Conservation (phyloP, 2,329 filamentous ascomycete species). For the Aureobasidium sp. region DNA sequence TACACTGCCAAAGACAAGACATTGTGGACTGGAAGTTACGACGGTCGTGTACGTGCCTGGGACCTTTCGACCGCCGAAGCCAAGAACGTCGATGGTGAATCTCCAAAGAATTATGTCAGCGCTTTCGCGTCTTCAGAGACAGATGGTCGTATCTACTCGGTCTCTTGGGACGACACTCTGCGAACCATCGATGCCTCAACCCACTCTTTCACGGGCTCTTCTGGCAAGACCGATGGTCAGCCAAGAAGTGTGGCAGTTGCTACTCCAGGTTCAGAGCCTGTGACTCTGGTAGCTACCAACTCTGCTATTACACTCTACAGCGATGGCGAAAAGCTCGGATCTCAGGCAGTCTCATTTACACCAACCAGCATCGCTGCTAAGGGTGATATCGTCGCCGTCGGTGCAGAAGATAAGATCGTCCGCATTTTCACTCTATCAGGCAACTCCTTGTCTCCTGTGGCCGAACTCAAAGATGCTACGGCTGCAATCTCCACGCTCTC, state of each 20-base stretch:
- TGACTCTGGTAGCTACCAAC: conserved; percentile 46
- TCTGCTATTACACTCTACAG: conserved; percentile 54
- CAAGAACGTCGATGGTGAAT: conserved; percentile 66
- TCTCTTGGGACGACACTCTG: conserved; percentile 90
- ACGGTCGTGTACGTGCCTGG: conserved; percentile 82
- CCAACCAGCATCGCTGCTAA: conserved; percentile 63
- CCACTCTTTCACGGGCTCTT: conserved; percentile 65
- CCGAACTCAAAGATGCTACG: conserved; percentile 60
- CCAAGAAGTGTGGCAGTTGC: conserved; percentile 66
- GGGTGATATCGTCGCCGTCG: conserved; percentile 64
- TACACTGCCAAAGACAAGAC: conserved; percentile 52
- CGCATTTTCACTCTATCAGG: conserved; percentile 63
- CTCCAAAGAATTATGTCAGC: conserved; percentile 78
- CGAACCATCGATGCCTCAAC: conserved; percentile 68
- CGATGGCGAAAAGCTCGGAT: conserved; percentile 42
- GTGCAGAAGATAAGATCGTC: conserved; percentile 65
- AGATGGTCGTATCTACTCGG: conserved; percentile 61
- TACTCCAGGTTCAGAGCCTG: conserved; percentile 46
- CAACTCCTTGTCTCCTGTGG: conserved; percentile 40
- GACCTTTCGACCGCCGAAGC: conserved; percentile 64
- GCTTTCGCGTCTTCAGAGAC: conserved; percentile 57
- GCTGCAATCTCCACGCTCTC: conserved; percentile 70
- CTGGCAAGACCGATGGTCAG: conserved; percentile 65
- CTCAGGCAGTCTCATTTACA: conserved; percentile 51
- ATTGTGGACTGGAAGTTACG: conserved; percentile 85